These are phyloP conservation scores for Closterium sp. DNA, from an alignment of 139 green algal genomes.

Conservation along the genomic window DNA sequence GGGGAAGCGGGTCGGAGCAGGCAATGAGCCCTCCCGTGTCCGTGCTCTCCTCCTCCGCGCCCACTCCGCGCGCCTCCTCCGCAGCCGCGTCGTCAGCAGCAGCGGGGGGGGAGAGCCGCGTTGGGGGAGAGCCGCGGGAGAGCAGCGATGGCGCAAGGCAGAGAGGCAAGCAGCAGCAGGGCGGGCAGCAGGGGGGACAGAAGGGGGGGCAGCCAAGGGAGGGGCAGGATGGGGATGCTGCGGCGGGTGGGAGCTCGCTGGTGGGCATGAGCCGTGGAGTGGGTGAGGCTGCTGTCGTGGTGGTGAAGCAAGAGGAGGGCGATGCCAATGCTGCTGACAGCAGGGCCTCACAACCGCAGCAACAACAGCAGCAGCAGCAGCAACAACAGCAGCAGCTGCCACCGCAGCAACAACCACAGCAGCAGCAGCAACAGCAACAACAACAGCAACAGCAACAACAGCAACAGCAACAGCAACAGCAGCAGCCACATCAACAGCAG, in stretches of 20 bases:
- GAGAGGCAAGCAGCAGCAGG: neutral
- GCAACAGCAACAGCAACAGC: neutral
- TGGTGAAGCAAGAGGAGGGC: neutral
- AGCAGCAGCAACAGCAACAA: neutral
- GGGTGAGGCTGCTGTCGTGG: neutral
- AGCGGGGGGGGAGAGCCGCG: neutral
- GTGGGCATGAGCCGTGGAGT: neutral
- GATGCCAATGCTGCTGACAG: neutral
- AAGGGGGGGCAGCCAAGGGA: neutral
- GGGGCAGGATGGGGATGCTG: neutral
- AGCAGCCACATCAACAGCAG: neutral
- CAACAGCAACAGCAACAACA: neutral
- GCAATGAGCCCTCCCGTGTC: neutral
- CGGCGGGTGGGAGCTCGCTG: neutral
- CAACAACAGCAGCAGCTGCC: neutral
- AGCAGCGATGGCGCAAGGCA: neutral
- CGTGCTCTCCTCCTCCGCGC: neutral
- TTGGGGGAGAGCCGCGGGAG: neutral
- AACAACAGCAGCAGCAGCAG: neutral
- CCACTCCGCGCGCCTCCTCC: neutral
- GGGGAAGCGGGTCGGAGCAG: neutral
- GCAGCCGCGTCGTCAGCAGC: neutral
- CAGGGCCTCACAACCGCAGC: neutral
- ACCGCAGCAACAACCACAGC: neutral
- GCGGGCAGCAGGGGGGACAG: too few relatives aligned